phyloP scores from a whole-genome alignment of 2,329 filamentous ascomycete species.

The Hirsutella minnesotensis region DNA sequence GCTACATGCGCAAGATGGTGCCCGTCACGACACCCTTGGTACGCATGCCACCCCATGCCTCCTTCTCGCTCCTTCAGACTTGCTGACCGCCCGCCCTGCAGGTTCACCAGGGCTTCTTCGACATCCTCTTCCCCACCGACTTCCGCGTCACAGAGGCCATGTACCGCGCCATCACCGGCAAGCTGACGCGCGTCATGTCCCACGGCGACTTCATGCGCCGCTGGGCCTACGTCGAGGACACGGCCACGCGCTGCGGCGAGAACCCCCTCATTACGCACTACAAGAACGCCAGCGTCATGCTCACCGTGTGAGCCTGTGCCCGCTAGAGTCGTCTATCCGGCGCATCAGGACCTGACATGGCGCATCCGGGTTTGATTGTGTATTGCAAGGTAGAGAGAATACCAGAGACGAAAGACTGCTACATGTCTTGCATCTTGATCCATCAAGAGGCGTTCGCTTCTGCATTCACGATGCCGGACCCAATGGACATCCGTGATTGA shows the following conservation, averaged over 20 bases:
- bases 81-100: conserved; percentile 20
- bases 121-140: conserved; percentile 96
- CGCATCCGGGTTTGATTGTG: too few relatives aligned
- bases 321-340: too few relatives aligned
- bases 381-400: too few relatives aligned
- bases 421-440: too few relatives aligned
- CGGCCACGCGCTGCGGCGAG: conserved; percentile 78
- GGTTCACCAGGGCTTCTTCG: conserved; percentile 98
- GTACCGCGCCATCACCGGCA: conserved; percentile 86
- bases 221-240: conserved; percentile 87
- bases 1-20: conserved; percentile 77
- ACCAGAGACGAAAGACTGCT: too few relatives aligned
- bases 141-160: conserved; percentile 84
- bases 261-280: conserved; percentile 91
- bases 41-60: conserved; percentile 19
- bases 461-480: too few relatives aligned
- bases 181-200: conserved; percentile 70
- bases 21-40: conserved; percentile 85
- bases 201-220: conserved; percentile 85
- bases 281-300: conserved; percentile 86
- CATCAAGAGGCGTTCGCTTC: too few relatives aligned
- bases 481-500: too few relatives aligned
- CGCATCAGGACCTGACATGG: too few relatives aligned
- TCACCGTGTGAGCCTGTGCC: conserved; percentile 69
- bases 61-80: neutral